Evolutionary conservation across 2,329 filamentous ascomycete genomes (phyloP).

Genomic region (Verticillium nubilum): DNA sequence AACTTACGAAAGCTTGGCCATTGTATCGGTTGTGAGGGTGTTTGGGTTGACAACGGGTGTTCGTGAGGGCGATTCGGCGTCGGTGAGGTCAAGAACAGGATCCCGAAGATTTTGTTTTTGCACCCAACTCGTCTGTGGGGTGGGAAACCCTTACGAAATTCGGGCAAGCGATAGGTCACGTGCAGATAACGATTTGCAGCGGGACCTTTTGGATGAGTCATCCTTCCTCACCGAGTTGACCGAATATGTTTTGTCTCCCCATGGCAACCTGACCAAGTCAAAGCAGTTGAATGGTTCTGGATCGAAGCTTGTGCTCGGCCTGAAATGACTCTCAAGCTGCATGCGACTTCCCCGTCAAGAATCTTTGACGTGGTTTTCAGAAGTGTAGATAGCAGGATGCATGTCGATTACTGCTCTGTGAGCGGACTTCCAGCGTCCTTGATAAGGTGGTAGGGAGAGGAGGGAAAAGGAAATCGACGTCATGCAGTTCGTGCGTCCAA

Average conservation of each 20-base stretch:
- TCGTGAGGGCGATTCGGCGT: constrained; percentile 12
- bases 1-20: constrained; percentile 61
- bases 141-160: constrained; percentile 9
- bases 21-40: constrained; percentile 41
- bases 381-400: not conserved
- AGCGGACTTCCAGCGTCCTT: no score
- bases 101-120: constrained; percentile 11
- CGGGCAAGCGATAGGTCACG: constrained; percentile 9
- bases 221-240: constrained; percentile 4
- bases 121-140: constrained; percentile 7
- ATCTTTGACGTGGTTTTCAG: no score
- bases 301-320: no score
- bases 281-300: no score
- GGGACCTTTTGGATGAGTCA: not conserved
- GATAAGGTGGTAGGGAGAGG: no score
- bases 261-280: no score
- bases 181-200: not conserved
- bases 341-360: no score
- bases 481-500: no score
- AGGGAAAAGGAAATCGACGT: no score
- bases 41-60: constrained; percentile 13
- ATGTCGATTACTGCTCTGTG: not conserved
- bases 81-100: constrained; percentile 7
- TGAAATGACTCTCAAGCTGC: no score
- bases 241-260: no score